Base-by-base conservation (phyloP, 345 rosid species). In the Lumnitzera littorea region DNA sequence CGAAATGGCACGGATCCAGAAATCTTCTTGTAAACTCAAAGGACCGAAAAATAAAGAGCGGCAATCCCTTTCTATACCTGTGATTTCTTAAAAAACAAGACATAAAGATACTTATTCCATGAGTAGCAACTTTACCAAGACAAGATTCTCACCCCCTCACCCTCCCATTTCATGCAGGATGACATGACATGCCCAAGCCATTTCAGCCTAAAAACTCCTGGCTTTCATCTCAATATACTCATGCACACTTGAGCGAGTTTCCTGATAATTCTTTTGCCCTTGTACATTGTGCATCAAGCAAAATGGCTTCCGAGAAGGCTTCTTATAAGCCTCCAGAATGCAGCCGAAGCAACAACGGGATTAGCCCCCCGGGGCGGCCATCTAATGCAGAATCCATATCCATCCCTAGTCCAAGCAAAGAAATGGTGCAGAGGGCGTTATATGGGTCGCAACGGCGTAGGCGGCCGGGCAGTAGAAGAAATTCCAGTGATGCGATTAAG, bases 61-160 rank as follows among this genome's bases (percentile, higher is more conserved):
- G 62, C 75, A 67, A 74, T 76, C 81, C 68, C 80, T 64, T 61
- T 31, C 31, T 25, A 85, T 85, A 66, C 73, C 67, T 58, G 62
- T 51, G 50, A 56, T 80, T 75, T 66, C 80, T 70, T 77, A 60
- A 53, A 13, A 49, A 50, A 27, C 53, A 70, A 75, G 82, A 67
- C 64, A 67, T 41, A 14, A 54, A 56, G 1, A 69, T 69, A 47
- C 68, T 65, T 70, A 74, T 72, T 74, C 72, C 70, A 62, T 27
- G 60, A 58, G 85, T 46, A 64, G 55, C 68, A 67, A 72, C 53
- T 63, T 65, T 20, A 53, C 49, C 47, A 29, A 64, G 27, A 31
- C 14, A 31, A 68, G 51, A 68, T 61, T 53, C 61, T 41, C 13
- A 2, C 8, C 31, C 31, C 31, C 31, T 5, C 31, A 27, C 31